These are phyloP conservation scores for Lichtheimia ramosa DNA, from an alignment of 371 early-diverging fungal species.

Conservation along the genomic window DNA sequence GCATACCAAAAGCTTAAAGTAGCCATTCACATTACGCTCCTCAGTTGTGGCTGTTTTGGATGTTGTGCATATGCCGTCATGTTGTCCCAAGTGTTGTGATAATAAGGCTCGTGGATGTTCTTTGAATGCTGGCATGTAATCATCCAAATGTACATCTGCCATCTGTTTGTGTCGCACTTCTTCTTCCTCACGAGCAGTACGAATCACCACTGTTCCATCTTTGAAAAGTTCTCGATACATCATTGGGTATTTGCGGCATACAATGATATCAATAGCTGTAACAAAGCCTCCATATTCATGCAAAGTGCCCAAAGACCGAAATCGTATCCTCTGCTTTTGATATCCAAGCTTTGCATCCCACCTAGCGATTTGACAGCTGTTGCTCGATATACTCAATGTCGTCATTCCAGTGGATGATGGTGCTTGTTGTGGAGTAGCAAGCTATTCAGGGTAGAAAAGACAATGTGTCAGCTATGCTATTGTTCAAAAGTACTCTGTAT, in stretches of 20 bases:
- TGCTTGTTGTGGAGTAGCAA: background rate
- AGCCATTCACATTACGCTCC: constrained; percentile 45
- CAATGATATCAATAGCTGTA: constrained; percentile 66
- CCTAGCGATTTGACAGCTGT: constrained; percentile 59
- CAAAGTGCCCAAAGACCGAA: constrained; percentile 40
- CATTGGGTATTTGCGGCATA: constrained; percentile 66
- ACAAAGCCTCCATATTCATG: constrained; percentile 70
- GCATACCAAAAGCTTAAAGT: constrained; percentile 51
- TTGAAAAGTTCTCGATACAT: constrained; percentile 54
- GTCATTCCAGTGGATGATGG: constrained; percentile 9
- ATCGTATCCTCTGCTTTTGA: constrained; percentile 37
- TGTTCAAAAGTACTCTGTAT: background rate
- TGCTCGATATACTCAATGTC: constrained; percentile 50
- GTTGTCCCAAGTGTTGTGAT: constrained; percentile 14
- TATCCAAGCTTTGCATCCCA: constrained; percentile 79
- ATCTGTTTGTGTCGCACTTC: constrained; percentile 24
- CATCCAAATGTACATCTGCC: constrained; percentile 6
- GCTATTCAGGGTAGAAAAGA: background rate
- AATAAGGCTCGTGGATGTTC: constrained; percentile 14
- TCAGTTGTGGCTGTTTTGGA: constrained; percentile 19
- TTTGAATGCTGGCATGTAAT: constrained; percentile 7
- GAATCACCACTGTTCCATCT: constrained; percentile 45
- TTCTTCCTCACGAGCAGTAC: constrained; percentile 64
- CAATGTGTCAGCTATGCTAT: background rate
- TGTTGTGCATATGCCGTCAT: no score